phyloP scores from a whole-genome alignment of 2,329 filamentous ascomycete genomes.

The Cercospora zeae-maydis region DNA sequence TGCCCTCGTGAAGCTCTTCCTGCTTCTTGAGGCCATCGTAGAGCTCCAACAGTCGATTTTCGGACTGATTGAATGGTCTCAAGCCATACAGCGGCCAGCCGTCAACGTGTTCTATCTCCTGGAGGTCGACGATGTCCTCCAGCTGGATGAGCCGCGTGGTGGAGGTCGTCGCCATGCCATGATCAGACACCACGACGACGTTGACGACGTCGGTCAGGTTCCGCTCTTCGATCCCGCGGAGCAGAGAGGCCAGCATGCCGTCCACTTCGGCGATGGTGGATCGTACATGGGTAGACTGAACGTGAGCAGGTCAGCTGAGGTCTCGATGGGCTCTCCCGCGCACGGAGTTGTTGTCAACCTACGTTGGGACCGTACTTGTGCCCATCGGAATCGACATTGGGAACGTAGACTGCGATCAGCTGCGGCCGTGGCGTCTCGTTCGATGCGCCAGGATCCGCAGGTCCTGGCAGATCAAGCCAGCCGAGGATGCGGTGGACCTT shows the following conservation, averaged over 20 bases:
- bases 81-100: slow-evolving; percentile 93
- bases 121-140: slow-evolving; percentile 79
- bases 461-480: slow-evolving; percentile 79
- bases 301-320: not conserved
- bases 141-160: slow-evolving; percentile 76
- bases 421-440: slow-evolving; percentile 65
- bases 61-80: slow-evolving; percentile 66
- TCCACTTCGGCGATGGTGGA: slow-evolving; percentile 77
- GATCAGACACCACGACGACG: slow-evolving; percentile 91
- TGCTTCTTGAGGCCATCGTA: slow-evolving; percentile 58
- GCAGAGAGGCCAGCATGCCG: slow-evolving; percentile 71
- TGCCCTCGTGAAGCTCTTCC: slow-evolving; percentile 59
- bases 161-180: slow-evolving; percentile 96
- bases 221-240: slow-evolving; percentile 70
- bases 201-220: slow-evolving; percentile 91
- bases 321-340: not conserved
- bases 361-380: slow-evolving; percentile 83
- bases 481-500: slow-evolving; percentile 78
- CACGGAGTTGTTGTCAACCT: not conserved
- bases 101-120: slow-evolving; percentile 76
- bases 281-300: slow-evolving; percentile 73
- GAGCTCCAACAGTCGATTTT: slow-evolving; percentile 57
- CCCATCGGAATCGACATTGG: slow-evolving; percentile 82
- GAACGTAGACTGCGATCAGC: slow-evolving; percentile 90
- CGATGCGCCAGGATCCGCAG: slow-evolving; percentile 50